Conservation (phyloP, 1,284 basidiomycete genomes). For the Ganoderma meredithae region DNA sequence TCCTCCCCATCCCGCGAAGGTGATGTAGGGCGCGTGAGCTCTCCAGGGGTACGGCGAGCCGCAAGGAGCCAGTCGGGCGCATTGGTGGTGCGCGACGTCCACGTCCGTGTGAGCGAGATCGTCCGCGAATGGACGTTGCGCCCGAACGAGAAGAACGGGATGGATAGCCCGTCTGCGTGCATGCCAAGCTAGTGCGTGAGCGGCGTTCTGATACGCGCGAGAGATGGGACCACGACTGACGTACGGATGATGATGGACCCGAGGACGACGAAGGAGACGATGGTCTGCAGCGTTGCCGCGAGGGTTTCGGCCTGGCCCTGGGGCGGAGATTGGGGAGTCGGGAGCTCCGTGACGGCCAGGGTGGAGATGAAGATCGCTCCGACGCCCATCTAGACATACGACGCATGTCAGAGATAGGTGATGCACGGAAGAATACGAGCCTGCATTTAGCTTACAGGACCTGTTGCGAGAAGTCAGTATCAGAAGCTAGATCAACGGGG, state of each 20-base stretch:
- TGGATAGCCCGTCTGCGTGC: conserved; percentile 80
- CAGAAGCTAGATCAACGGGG: neutral
- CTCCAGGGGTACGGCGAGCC: conserved; percentile 42
- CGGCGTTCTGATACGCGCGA: neutral
- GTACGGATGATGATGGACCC: conserved; percentile 83
- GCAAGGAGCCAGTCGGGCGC: conserved; percentile 61
- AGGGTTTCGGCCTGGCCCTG: conserved; percentile 74
- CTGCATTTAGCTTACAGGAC: conserved; percentile 55
- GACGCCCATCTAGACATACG: conserved; percentile 69
- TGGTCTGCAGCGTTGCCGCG: conserved; percentile 76
- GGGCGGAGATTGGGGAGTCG: conserved; percentile 66
- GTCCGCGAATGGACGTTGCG: conserved; percentile 72
- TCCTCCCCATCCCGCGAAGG: conserved; percentile 3
- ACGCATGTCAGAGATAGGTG: conserved; percentile 5
- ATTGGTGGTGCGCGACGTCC: conserved; percentile 36
- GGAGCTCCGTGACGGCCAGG: conserved; percentile 74
- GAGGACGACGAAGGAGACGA: conserved; percentile 87
- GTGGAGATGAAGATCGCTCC: conserved; percentile 89
- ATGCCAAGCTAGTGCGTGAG: neutral
- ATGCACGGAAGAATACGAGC: neutral
- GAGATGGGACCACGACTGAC: conserved; percentile 37
- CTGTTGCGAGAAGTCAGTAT: conserved; percentile 38
- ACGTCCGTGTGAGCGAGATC: conserved; percentile 41
- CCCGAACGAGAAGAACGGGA: conserved; percentile 84
- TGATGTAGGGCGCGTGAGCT: conserved; percentile 20